phyloP scores from a whole-genome alignment of 1,284 basidiomycete genomes.

The Rhizopogon parksii region DNA sequence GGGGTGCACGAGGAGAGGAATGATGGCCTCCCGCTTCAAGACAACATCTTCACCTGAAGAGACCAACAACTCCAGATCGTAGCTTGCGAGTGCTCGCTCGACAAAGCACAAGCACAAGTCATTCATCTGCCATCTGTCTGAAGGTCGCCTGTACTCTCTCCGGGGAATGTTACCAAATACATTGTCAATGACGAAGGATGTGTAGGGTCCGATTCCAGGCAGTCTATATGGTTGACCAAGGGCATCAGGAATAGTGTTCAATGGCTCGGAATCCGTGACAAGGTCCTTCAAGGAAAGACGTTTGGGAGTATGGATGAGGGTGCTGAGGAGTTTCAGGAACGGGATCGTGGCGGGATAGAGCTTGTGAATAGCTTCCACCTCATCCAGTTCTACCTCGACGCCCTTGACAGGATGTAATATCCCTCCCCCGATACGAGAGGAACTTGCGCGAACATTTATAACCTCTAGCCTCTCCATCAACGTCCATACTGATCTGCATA shows the following conservation, averaged over 20 bases:
- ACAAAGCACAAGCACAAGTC: slow-evolving; percentile 82
- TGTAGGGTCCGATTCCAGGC: slow-evolving; percentile 73
- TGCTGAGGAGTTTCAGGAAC: slow-evolving; percentile 78
- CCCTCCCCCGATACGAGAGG: slow-evolving; percentile 29
- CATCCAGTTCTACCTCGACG: slow-evolving; percentile 76
- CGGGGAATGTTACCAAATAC: slow-evolving; percentile 69
- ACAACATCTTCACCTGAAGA: slow-evolving; percentile 42
- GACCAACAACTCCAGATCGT: slow-evolving; percentile 67
- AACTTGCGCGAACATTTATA: slow-evolving; percentile 59
- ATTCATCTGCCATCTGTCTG: slow-evolving; percentile 84
- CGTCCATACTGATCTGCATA: slow-evolving; percentile 77
- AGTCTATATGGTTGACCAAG: slow-evolving; percentile 70
- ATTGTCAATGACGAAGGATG: slow-evolving; percentile 83
- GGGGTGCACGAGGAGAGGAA: slow-evolving; percentile 67
- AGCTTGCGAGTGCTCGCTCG: slow-evolving; percentile 76
- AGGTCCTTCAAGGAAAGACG: slow-evolving; percentile 54
- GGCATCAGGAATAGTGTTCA: slow-evolving; percentile 70
- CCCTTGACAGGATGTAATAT: slow-evolving; percentile 55
- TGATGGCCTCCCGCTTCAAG: slow-evolving; percentile 44
- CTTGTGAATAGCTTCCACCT: slow-evolving; percentile 74
- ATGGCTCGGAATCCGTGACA: slow-evolving; percentile 51
- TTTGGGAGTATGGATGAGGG: slow-evolving; percentile 75
- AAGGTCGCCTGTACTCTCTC: slow-evolving; percentile 69
- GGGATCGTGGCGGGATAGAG: slow-evolving; percentile 84
- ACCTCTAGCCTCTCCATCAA: slow-evolving; percentile 80